Base-by-base conservation (phyloP, 2,329 filamentous ascomycete genomes). In the Stemphylium lycopersici region DNA sequence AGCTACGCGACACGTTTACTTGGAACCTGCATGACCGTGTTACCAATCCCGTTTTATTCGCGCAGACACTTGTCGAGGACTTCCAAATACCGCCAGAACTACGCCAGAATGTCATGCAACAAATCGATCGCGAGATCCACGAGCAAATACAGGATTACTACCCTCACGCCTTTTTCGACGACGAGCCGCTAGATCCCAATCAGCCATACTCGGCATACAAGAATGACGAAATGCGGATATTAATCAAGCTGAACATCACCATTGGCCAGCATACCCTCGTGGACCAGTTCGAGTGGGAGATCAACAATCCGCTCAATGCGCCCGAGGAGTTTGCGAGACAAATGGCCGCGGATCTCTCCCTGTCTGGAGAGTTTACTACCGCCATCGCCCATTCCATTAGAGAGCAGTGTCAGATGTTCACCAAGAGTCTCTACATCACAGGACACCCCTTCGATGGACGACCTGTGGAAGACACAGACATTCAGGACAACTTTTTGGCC, bases 261-360 rank as follows among this genome's bases (percentile, higher is more conserved):
- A 97, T 99, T 70, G 95, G 93, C 36, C 89, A 91, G 60, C 91
- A 96, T 70, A 98, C 93, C 0, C 81, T 99, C 22, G 89, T 97
- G 32, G 95, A 99, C 69, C 95, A 98, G 73, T 98, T 99, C 58
- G 95, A 99, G 76, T 99, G 95, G 95, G 95, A 99, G 67, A 92
- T 98, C 72, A 98, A 98, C 77, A 96, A 96, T 73, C 90, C 93
- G 0, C 80, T 89, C 49, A 99, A 99, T 74, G 96, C 90, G 0
- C 92, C 95, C 2, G 95, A 99, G 77, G 91, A 96, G 53, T 99
- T 99, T 74, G 95, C 95, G 22, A 81, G 85, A 57, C 88, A 88
- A 71, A 96, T 98, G 91, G 87, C 93, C 0, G 86, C 87, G 55
- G 95, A 99, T 69, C 83, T 99, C 22, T 93, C 93, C 4, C 83